Base-by-base conservation (phyloP, 2,329 filamentous ascomycete species). In the Aspergillus aculeatus region DNA sequence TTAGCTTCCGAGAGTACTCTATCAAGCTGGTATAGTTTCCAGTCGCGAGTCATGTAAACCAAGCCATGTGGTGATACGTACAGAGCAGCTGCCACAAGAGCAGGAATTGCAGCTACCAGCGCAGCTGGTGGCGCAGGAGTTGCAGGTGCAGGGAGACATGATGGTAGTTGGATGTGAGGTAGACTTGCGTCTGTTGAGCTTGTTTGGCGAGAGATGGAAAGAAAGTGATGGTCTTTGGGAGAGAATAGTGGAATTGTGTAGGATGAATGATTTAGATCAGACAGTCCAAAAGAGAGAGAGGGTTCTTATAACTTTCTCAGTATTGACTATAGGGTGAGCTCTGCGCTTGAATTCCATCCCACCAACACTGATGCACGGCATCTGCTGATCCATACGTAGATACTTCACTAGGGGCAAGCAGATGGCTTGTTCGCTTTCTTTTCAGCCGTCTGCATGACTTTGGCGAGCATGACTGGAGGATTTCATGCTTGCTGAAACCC, bases 101-200 rank as follows among this genome's bases (percentile, higher is more conserved):
- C 53, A 55, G 41, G 53, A 55, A 24, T 55, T 55, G 53, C 53
- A 55, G 38, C 31, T 47, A 47, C 53, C 53, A 47, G 53, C 41
- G 41, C 53, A 55, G 53, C 53, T 47, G 41, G 47, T 48, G 53
- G 53, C 41, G 41, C 53, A 55, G 53, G 41, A 55, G 41, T 55
- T 55, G 53, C 53, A 55, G 26, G 24, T 44, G 53, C 53, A 55
- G 29, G 53, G 53, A 47, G 53, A 47, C 53, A 55, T 55, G 41
- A 10, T 55, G 53, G 1, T 23, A 12, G 26, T 44, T 9, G 38
- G 38, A n/a, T 44, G 16, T 19, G 16, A 44, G 38, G 16, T 44
- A 44, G 38, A 44, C 38, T 44, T 44, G 38, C 14, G 38, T 19
- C n/a, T 19, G 38, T 44, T 44, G 38, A 44, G 5, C 14, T 44